Evolutionary conservation across 169 alveolate species (phyloP), one percentile per base, ranked within the genome.

Genomic region (Toxoplasma gondii): DNA sequence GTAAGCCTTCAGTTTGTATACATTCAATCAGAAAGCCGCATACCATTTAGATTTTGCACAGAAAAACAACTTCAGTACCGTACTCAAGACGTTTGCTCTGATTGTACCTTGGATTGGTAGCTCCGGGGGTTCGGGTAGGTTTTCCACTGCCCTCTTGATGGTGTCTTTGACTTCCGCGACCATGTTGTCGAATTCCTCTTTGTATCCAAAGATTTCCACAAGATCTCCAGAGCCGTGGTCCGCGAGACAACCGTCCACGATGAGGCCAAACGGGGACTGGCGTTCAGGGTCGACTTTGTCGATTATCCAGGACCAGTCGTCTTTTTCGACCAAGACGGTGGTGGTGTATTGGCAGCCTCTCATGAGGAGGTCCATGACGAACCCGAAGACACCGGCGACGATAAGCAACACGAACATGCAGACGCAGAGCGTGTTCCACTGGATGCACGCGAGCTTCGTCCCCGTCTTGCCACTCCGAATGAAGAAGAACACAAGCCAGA

Each of bases 351-450:
- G 69, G 90, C 90, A 82, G 41, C 90, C 90, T 16, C 90, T 43
- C 69, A 82, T 41, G 22, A 44, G 69, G 69, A 44, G 19, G 39
- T 43, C 67, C 67, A 44, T 82, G 41, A 44, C 90, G 67, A 82
- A 45, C 27, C 90, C 90, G 36, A 82, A 16, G 31, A 82, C 69
- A 12, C 90, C 90, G 67, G 90, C 90, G 41, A 82, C 90, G 49
- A 82, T 43, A 0, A 82, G 67, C 49, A 82, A 16, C 7, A 82
- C 49, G 31, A 82, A 82, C 54, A 45, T 45, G 34, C 69, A 82
- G 1, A 82, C 19, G 36, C 90, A 82, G 38, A 82, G 90, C 39
- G 39, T 49, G 69, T 82, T 82, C 90, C 90, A 82, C 39, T 82
- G 90, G n/a, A 82, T n/a, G 67, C 90, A 82, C 31, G 67, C 90